Evolutionary conservation across 2,329 filamentous ascomycete genomes (phyloP).

Genomic region (Pestalotiopsis sp.): DNA sequence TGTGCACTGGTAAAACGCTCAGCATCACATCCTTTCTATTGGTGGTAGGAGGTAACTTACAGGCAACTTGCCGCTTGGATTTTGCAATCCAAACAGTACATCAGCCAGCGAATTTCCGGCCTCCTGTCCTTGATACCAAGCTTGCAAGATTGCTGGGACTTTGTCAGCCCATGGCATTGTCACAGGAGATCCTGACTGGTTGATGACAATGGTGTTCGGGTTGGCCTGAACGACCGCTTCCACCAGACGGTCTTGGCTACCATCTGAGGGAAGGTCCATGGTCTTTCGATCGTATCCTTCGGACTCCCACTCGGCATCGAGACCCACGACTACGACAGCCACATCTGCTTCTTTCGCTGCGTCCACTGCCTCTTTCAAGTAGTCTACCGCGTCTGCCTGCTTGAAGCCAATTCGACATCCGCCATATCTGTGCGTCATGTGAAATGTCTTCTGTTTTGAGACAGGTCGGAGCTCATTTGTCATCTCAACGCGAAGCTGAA

Average conservation of each 20-base stretch:
- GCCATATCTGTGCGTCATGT: constrained; percentile 66
- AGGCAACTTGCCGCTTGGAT: constrained; percentile 70
- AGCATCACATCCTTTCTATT: not conserved
- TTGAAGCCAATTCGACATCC: constrained; percentile 74
- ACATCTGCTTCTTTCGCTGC: constrained; percentile 65
- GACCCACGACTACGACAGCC: constrained; percentile 68
- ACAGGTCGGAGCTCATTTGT: constrained; percentile 67
- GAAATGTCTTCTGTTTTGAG: constrained; percentile 59
- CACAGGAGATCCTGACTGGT: constrained; percentile 70
- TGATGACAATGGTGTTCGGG: constrained; percentile 67
- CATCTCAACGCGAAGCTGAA: constrained; percentile 66
- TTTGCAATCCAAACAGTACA: constrained; percentile 64
- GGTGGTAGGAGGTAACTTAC: constrained; percentile 34
- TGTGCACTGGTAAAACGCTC: constrained; percentile 48
- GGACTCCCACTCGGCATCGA: constrained; percentile 76
- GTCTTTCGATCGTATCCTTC: constrained; percentile 70
- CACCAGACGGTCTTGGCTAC: constrained; percentile 64
- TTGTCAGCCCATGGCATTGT: constrained; percentile 70
- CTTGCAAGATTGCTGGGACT: constrained; percentile 69
- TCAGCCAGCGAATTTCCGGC: constrained; percentile 70
- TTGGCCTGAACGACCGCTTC: constrained; percentile 65
- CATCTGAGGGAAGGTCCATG: constrained; percentile 60
- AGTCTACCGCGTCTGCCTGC: constrained; percentile 63
- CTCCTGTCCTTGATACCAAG: constrained; percentile 73
- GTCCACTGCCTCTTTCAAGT: constrained; percentile 66